phyloP scores from a whole-genome alignment of 345 rosid genomes.

The Pistacia atlantica region DNA sequence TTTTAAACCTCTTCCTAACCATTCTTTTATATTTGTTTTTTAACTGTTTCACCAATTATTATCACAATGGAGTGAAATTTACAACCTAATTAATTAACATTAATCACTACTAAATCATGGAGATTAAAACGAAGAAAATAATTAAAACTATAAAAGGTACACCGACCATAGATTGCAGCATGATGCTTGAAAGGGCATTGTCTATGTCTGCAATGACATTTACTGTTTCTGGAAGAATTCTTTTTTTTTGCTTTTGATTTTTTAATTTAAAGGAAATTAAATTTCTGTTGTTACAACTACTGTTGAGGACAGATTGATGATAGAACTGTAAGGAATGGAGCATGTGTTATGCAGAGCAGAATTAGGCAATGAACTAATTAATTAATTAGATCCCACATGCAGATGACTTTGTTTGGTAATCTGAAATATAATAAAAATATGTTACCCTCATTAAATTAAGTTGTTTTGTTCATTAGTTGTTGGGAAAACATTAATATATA shows the following conservation, averaged over 20 bases:
- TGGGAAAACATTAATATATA: not conserved
- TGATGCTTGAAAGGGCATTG: slow-evolving; percentile 1
- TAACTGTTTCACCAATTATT: no score
- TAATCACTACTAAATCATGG: no score
- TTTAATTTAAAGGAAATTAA: no score
- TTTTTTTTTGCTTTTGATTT: not conserved
- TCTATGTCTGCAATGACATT: slow-evolving; percentile 3
- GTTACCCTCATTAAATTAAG: not conserved
- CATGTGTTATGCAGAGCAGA: not conserved
- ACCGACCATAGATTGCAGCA: not conserved
- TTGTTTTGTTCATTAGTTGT: not conserved
- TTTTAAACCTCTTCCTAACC: no score
- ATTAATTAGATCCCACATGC: slow-evolving; percentile 2
- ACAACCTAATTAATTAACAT: no score
- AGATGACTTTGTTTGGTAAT: slow-evolving; percentile 15
- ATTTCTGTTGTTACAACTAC: not conserved
- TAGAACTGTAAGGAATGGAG: not conserved
- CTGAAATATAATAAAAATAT: not conserved
- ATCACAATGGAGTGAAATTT: no score
- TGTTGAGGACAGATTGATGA: not conserved
- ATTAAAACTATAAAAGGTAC: not conserved
- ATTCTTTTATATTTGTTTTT: no score
- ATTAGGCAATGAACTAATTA: not conserved
- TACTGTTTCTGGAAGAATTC: not conserved
- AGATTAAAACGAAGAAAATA: not conserved